Conservation (phyloP, 2,329 filamentous ascomycete genomes). For the Camillea tinctor region DNA sequence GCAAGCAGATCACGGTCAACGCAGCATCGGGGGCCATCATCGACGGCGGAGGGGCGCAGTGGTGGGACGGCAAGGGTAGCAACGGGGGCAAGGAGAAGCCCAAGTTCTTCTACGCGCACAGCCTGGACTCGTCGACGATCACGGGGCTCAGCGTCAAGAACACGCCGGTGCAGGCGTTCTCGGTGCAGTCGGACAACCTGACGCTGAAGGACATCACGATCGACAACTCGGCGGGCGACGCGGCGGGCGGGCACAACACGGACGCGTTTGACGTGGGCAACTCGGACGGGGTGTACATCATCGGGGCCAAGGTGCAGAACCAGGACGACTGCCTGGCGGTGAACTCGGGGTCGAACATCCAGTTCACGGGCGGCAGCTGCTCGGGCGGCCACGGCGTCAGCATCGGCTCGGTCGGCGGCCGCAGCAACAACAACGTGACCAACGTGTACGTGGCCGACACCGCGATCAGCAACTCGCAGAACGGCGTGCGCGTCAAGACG, state of each 20-base stretch:
- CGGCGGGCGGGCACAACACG: conserved; percentile 49
- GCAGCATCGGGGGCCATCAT: conserved; percentile 52
- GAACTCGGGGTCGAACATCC: conserved; percentile 50
- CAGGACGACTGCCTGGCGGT: conserved; percentile 61
- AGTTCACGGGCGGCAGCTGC: conserved; percentile 43
- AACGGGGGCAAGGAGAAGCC: conserved; percentile 64
- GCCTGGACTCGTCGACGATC: conserved; percentile 47
- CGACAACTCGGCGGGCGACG: conserved; percentile 55
- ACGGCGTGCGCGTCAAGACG: conserved; percentile 60
- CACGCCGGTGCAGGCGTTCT: conserved; percentile 54
- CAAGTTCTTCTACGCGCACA: conserved; percentile 59
- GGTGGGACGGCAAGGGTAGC: conserved; percentile 61
- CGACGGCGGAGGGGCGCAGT: conserved; percentile 54
- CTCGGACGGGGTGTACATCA: conserved; percentile 48
- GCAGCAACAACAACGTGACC: conserved; percentile 52
- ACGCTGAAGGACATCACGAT: conserved; percentile 51
- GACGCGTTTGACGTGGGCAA: conserved; percentile 52
- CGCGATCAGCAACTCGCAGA: conserved; percentile 49
- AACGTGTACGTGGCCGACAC: conserved; percentile 50
- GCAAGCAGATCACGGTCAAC: conserved; percentile 49
- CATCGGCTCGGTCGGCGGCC: conserved; percentile 59
- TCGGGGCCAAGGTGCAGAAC: conserved; percentile 51
- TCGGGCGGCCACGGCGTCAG: conserved; percentile 56
- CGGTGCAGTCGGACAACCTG: conserved; percentile 44
- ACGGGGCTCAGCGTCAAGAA: conserved; percentile 51